Evolutionary conservation across 805 yeast species (phyloP), one percentile per base, ranked within the genome.

Genomic region (Candida broadrunensis): DNA sequence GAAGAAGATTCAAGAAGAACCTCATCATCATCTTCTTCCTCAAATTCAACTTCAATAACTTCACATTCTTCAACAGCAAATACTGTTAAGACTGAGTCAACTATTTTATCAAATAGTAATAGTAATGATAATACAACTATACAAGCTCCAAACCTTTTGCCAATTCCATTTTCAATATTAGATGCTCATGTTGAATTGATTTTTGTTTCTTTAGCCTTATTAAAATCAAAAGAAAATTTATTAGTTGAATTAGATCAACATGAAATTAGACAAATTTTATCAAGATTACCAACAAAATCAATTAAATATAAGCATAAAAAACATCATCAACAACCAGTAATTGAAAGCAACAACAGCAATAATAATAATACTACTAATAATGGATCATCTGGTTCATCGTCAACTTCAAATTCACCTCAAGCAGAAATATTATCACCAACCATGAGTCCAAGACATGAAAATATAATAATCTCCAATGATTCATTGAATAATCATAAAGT

Each of bases 191-290:
- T 83, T 23, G 89, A 85, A 63, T 72, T 88, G 25, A 63, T 85
- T 1, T 90, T 88, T 54, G 77, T 86, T 2, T 80, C 87, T 36
- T 67, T 89, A 36, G 87, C 97, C 1, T 77, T 90, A 30, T 67
- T 90, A 48, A 87, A 87, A 60, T 81, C 91, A 38, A 83, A 84
- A 60, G 90, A 85, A 51, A 79, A 80, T 50, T 80, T 85, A 30
- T 71, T 90, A 40, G 73, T 87, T 48, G 97, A 90, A 57, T 81
- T 89, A 48, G 98, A 90, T 54, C 95, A 88, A 57, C 81, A 86
- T 47, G 98, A 90, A 62, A 87, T 88, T 34, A 72, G 89, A 29
- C 95, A 89, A 56, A 80, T 81, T 48, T 70, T 90, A 46, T 78
- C 79, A 45, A 75, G 82, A 29, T 55, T 76, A 35, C 78, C 81